A percentile compares a stretch with the other conserved stretches of the same genome.
phyloP scores from a whole-genome alignment of 768 basidiomycete species.

The Suillus alpinus region DNA sequence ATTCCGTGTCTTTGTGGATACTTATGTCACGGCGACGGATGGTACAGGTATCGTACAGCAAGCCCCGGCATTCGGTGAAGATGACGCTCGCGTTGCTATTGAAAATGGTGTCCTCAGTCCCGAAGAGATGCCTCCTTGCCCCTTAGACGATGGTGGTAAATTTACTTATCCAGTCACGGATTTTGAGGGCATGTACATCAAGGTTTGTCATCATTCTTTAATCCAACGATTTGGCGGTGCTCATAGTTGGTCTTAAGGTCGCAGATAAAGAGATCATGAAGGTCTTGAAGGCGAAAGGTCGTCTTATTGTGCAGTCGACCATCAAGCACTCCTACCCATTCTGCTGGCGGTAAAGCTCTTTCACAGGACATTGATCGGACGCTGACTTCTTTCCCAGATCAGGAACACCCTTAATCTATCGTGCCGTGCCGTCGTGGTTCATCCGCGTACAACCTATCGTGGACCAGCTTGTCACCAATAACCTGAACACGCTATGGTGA shows the following conservation, averaged over 20 bases:
- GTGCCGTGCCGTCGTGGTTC: constrained; percentile 96
- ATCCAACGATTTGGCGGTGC: constrained; percentile 1
- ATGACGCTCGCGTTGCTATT: constrained; percentile 93
- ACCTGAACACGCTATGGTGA: constrained; percentile 86
- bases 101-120: constrained; percentile 76
- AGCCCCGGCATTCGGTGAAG: constrained; percentile 97
- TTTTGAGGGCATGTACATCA: constrained; percentile 85
- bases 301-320: constrained; percentile 84
- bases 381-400: constrained; percentile 51
- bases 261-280: constrained; percentile 97
- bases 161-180: constrained; percentile 91
- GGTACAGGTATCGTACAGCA: constrained; percentile 99
- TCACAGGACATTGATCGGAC: background rate
- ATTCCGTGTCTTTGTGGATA: constrained; percentile 85
- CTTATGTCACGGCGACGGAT: constrained; percentile 88
- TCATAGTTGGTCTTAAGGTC: constrained; percentile 43
- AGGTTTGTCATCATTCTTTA: constrained; percentile 46
- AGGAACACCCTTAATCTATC: constrained; percentile 92
- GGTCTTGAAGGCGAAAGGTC: constrained; percentile 79
- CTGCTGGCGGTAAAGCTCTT: constrained; percentile 78
- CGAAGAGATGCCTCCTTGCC: constrained; percentile 96
- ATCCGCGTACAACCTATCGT: constrained; percentile 83
- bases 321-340: constrained; percentile 92
- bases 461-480: constrained; percentile 86
- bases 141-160: constrained; percentile 84